A percentile compares a stretch with the other conserved stretches of the same genome.
These are phyloP conservation scores for Cytospora schulzeri DNA, from an alignment of 2,329 filamentous ascomycete genomes.

Conservation along the genomic window DNA sequence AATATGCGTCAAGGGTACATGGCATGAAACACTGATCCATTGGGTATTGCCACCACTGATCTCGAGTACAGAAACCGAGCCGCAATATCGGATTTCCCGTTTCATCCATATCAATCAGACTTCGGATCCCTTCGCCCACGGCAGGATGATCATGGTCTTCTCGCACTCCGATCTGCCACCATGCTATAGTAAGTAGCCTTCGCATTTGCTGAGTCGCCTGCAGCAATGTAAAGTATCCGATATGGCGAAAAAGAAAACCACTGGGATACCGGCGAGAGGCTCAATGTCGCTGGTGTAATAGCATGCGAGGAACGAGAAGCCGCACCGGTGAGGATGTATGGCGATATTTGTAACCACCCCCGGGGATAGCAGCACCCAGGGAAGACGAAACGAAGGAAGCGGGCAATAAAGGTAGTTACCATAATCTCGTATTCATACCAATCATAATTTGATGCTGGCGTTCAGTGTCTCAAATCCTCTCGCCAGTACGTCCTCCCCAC, in stretches of 20 bases:
- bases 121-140: neutral
- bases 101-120: neutral
- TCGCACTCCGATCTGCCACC: neutral
- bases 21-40: too few relatives aligned
- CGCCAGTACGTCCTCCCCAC: conserved; percentile 35
- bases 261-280: neutral
- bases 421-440: neutral
- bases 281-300: neutral
- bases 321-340: neutral
- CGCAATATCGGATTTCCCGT: neutral
- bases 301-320: neutral
- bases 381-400: neutral
- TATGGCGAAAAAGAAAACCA: neutral
- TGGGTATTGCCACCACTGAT: too few relatives aligned
- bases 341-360: neutral
- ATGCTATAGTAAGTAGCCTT: neutral
- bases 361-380: neutral
- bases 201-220: neutral
- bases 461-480: conserved; percentile 33
- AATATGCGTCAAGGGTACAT: too few relatives aligned
- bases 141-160: neutral
- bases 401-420: neutral
- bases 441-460: conserved; percentile 13
- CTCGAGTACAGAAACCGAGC: too few relatives aligned
- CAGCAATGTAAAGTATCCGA: neutral